Base-by-base conservation (phyloP, 2,329 filamentous ascomycete species). In the Claviceps sp. region DNA sequence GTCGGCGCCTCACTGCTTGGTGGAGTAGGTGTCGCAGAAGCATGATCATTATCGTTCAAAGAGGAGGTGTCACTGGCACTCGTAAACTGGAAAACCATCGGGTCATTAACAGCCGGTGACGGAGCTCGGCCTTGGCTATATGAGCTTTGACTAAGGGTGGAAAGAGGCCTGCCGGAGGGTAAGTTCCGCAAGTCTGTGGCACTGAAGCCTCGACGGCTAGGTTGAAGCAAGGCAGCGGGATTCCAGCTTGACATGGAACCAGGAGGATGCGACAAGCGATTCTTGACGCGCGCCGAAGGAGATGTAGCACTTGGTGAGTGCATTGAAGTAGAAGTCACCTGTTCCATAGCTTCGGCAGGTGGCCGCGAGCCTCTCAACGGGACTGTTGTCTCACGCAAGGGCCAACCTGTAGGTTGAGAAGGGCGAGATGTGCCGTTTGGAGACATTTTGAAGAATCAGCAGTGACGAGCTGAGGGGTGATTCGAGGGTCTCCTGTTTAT, bases 31-130 rank as follows among this genome's bases (percentile, higher is more conserved):
- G 63, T 72, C 48, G 65, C 66, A 13, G 64, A 60, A 49, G 58
- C 60, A 52, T 62, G 66, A 34, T 65, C 60, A 20, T 63, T 59
- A 5, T 60, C 62, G 4, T 63, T 61, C 36, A 68, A 68, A 6
- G 66, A 53, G 4, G 66, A 53, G 4, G 61, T 58, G 22, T 66
- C 66, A 48, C 63, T 60, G 16, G 67, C 61, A 50, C 57, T 68
- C n/a, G 68, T 55, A 53, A 74, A 73, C 51, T 73, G 67, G 45
- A 77, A 71, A 8, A 71, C 60, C 48, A 72, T 57, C 52, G 55
- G 57, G 51, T 43, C 59, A 56, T 52, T 61, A 55, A 54, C 55
- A 51, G 34, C 55, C 53, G 39, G 54, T 45, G 50, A 50, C 38
- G 29, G 9, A 34, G 34, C 46, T 46, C 46, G 58, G 57, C 29